A percentile compares a stretch with the other conserved stretches of the same genome.
Evolutionary conservation across 495 filamentous ascomycete species (phyloP).

Genomic region (Penicillium macrosclerotiorum): DNA sequence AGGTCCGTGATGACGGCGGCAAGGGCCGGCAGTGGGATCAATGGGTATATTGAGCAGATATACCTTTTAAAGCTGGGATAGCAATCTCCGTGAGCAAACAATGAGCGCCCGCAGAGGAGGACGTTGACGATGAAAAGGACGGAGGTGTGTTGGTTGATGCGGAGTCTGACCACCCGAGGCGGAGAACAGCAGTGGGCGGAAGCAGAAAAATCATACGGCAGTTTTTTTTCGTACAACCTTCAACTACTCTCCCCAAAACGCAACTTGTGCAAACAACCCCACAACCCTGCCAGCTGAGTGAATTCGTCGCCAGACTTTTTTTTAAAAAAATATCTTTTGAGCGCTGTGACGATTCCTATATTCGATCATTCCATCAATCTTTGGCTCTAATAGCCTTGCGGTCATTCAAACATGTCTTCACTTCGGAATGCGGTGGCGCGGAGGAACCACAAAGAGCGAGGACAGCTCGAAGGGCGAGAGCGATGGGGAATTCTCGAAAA

Average conservation of each 20-base stretch:
- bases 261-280: too few species aligned
- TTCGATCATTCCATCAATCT: not conserved
- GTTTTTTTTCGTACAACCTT: conserved; percentile 9
- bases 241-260: conserved; percentile 9
- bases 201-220: conserved; percentile 30
- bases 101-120: not conserved
- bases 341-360: too few species aligned
- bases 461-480: conserved; percentile 75
- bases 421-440: conserved; percentile 77
- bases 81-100: not conserved
- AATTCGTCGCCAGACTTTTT: not conserved
- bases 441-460: conserved; percentile 81
- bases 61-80: not conserved
- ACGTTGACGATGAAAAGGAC: conserved; percentile 1
- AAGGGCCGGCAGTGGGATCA: not conserved
- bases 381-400: not conserved
- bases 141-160: conserved; percentile 30
- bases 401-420: conserved; percentile 61
- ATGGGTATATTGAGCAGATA: not conserved
- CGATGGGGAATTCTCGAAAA: conserved; percentile 88
- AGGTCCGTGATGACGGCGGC: not conserved
- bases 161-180: conserved; percentile 30
- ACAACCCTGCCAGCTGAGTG: too few species aligned
- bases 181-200: conserved; percentile 21
- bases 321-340: too few species aligned